A percentile compares a stretch with the other conserved stretches of the same genome.
phyloP scores from a whole-genome alignment of 108 stramenopile genomes.

The Epipyxis sp. region DNA sequence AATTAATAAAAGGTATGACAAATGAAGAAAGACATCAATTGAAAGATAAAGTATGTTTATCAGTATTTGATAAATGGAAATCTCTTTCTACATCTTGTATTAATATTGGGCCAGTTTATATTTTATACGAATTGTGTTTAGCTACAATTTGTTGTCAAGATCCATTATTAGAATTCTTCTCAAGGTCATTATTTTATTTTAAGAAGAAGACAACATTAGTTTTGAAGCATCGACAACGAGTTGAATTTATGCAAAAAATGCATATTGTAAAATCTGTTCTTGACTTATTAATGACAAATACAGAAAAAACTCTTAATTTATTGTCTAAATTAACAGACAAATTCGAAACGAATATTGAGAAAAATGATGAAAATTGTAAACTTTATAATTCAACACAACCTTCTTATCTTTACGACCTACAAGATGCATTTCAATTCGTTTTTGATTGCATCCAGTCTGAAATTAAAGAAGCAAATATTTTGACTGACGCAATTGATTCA shows the following conservation, averaged over 20 bases:
- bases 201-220: not conserved
- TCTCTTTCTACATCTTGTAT: too few species aligned
- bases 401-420: not conserved
- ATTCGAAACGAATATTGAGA: too few species aligned
- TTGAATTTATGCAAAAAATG: not conserved
- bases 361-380: too few species aligned
- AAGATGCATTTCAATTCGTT: not conserved
- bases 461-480: not conserved
- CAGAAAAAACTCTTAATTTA: too few species aligned
- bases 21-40: not conserved
- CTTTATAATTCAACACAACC: too few species aligned
- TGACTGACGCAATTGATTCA: not conserved
- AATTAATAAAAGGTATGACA: too few species aligned
- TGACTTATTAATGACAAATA: too few species aligned
- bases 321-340: too few species aligned
- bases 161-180: not conserved
- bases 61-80: too few species aligned
- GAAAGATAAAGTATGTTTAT: not conserved
- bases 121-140: not conserved
- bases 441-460: not conserved
- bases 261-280: too few species aligned
- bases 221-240: not conserved
- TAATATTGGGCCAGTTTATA: not conserved
- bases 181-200: conserved; percentile 1
- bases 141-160: not conserved